A percentile compares a stretch with the other conserved stretches of the same genome.
phyloP scores from a whole-genome alignment of 2,329 filamentous ascomycete species.

The Blastomyces parvus region DNA sequence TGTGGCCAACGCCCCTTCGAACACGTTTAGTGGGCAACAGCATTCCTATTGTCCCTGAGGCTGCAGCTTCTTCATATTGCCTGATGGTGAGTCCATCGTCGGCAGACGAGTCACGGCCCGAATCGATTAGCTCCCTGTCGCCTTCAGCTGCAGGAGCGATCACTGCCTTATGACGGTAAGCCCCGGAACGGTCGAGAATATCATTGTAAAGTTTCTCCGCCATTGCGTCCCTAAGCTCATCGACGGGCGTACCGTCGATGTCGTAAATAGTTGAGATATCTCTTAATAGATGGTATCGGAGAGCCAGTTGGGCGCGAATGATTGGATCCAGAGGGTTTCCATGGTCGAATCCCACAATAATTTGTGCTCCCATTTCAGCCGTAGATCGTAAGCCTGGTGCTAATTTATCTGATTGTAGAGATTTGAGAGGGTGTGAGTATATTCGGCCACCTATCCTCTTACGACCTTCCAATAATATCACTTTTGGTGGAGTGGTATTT shows the following conservation, averaged over 20 bases:
- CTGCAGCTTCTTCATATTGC: constrained; percentile 60
- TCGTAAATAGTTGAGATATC: constrained; percentile 85
- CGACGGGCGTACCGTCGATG: constrained; percentile 52
- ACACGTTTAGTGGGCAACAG: constrained; percentile 36
- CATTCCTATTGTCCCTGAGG: constrained; percentile 44
- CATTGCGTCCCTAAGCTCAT: constrained; percentile 66
- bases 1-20: constrained; percentile 38
- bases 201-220: constrained; percentile 93
- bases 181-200: constrained; percentile 80
- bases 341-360: constrained; percentile 91
- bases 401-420: constrained; percentile 47
- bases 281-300: constrained; percentile 74
- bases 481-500: constrained; percentile 57
- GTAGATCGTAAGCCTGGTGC: constrained; percentile 56
- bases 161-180: constrained; percentile 72
- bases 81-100: constrained; percentile 63
- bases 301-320: constrained; percentile 77
- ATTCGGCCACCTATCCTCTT: constrained; percentile 82
- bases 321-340: constrained; percentile 91
- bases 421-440: constrained; percentile 66
- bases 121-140: constrained; percentile 69
- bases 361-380: constrained; percentile 95
- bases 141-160: constrained; percentile 67
- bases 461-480: constrained; percentile 79
- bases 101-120: constrained; percentile 65